Evolutionary conservation across 2,329 filamentous ascomycete species (phyloP), one percentile per base, ranked within the genome.

Genomic region (Beauveria bassiana): DNA sequence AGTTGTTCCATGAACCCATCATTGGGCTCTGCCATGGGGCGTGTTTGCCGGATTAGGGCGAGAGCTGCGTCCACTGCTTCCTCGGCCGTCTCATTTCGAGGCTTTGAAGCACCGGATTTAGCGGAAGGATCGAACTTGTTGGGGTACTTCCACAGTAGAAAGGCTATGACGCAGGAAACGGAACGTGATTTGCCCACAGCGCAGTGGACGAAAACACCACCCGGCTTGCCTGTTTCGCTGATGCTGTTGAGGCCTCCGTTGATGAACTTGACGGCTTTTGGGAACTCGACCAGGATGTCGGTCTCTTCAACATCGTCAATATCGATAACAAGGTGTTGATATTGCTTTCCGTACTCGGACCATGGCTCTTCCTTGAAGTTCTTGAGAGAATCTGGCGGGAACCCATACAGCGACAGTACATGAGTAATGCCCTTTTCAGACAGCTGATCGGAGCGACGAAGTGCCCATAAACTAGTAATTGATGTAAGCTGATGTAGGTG

Each of bases 151-250:
- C 84, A 86, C 65, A 98, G 88, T 56, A 98, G 79, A 74, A 93
- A 98, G 64, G 95, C 93, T 62, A 96, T 83, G 60, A 91, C 83
- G 66, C 90, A 85, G 38, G 91, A 88, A 66, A 93, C 90, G 53
- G 93, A 98, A 63, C 95, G 90, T 40, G 93, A 97, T 76, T 96
- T 96, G 59, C 95, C 95, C 86, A 96, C 96, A 24, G 92, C 93
- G 81, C 95, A 96, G 76, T 83, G 80, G 10, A 86, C 82, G 61
- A 81, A 81, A 31, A 86, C 81, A 16, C 75, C 81, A 31, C 77
- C 76, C 63, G 62, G 65, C 51, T 64, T 20, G 46, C 53, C 62
- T 12, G 24, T 22, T 20, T 58, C 18, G 20, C 51, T 62, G 57
- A 52, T 28, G 49, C 65, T 64, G 53, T 74, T 70, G 57, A 98